phyloP scores from a whole-genome alignment of 225 moss, liverwort and hornwort genomes.

The Bryum argenteum region DNA sequence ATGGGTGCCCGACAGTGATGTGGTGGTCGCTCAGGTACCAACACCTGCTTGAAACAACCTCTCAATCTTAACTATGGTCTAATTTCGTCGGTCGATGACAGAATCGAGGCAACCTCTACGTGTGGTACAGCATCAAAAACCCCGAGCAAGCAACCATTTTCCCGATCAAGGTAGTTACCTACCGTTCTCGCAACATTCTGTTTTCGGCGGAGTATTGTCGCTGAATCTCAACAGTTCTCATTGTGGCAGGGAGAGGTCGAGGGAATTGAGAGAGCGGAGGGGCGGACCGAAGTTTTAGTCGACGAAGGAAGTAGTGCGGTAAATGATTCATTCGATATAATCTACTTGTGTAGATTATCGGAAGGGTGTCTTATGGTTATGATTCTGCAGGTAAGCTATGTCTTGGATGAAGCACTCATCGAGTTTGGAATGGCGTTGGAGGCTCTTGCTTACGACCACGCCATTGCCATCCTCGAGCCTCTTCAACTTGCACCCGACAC shows the following conservation, averaged over 20 bases:
- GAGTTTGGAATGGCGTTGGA: slow-evolving; percentile 91
- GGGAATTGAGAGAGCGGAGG: slow-evolving; percentile 80
- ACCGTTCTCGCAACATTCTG: not conserved
- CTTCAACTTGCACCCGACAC: slow-evolving; percentile 88
- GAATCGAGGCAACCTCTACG: slow-evolving; percentile 75
- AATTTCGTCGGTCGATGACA: slow-evolving; percentile 32
- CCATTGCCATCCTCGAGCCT: slow-evolving; percentile 80
- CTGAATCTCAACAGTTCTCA: not conserved
- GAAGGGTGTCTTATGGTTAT: not conserved
- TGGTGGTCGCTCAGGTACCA: slow-evolving; percentile 81
- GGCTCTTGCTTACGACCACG: slow-evolving; percentile 78
- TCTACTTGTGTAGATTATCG: not conserved
- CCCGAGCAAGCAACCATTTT: slow-evolving; percentile 84
- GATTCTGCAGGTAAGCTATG: slow-evolving; percentile 75
- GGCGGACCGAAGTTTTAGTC: slow-evolving; percentile 84
- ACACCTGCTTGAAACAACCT: not conserved
- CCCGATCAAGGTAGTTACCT: slow-evolving; percentile 80
- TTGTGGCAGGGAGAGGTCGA: slow-evolving; percentile 89
- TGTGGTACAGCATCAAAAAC: slow-evolving; percentile 92
- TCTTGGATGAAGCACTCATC: slow-evolving; percentile 86
- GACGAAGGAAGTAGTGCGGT: slow-evolving; percentile 79
- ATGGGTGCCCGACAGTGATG: slow-evolving; percentile 95
- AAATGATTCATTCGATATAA: not conserved
- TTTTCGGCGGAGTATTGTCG: not conserved
- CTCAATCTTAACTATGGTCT: not conserved